Conservation (phyloP, 2,329 filamentous ascomycete genomes). For the Fusarium sp. region DNA sequence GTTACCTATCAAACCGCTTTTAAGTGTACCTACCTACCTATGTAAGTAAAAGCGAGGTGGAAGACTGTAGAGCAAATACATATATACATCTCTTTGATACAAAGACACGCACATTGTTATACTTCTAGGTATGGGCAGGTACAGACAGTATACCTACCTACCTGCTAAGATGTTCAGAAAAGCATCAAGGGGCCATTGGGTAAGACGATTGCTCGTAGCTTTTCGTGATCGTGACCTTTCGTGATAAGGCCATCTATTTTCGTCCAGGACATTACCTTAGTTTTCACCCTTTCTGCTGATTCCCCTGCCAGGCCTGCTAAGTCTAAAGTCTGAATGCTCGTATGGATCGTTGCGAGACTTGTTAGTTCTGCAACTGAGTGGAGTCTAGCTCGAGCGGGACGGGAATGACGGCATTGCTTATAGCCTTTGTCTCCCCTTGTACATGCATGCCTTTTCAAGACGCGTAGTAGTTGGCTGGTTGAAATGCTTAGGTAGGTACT, state of each 20-base stretch:
- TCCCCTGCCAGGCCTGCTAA: not conserved
- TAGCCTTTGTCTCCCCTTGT: not conserved
- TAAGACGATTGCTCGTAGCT: not conserved
- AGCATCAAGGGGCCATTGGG: not conserved
- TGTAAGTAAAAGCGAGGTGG: no score
- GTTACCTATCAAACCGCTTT: no score
- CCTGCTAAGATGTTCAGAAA: not conserved
- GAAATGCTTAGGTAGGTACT: not conserved
- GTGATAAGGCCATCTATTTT: not conserved
- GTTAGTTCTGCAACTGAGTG: constrained; percentile 23
- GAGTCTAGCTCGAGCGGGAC: constrained; percentile 10
- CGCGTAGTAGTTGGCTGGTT: not conserved
- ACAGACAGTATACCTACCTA: not conserved
- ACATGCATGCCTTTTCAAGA: not conserved
- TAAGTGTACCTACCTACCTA: no score
- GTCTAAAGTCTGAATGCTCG: not conserved
- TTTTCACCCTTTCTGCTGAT: not conserved
- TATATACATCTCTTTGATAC: no score
- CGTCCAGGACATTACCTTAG: not conserved
- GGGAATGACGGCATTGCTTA: constrained; percentile 28
- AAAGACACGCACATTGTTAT: not conserved
- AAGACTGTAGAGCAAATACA: no score
- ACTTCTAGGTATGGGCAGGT: not conserved
- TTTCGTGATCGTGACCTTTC: not conserved
- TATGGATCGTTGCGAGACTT: constrained; percentile 2